Percentiles rank a stretch among this genome's conserved stretches.
These are phyloP conservation scores for Moringa oleifera DNA, from an alignment of 345 rosid genomes.

Conservation along the genomic window DNA sequence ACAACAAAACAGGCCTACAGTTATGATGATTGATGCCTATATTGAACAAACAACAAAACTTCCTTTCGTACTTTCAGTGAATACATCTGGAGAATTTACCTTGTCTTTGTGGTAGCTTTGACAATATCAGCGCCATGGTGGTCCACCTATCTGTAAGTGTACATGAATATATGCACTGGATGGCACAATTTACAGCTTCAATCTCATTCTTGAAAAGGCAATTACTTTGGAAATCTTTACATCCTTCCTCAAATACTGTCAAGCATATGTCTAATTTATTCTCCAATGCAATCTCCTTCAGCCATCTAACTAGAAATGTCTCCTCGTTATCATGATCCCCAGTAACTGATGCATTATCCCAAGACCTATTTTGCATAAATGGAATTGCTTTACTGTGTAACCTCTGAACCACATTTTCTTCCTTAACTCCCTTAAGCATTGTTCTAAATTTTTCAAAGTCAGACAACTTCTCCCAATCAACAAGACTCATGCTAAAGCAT, in stretches of 20 bases:
- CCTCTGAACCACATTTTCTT: slow-evolving; percentile 53
- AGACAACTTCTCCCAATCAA: slow-evolving; percentile 71
- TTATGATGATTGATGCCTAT: too few species aligned
- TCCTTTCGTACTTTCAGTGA: neutral
- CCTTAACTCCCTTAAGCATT: slow-evolving; percentile 67
- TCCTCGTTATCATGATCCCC: slow-evolving; percentile 34
- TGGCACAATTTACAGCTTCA: slow-evolving; percentile 75
- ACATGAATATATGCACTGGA: slow-evolving; percentile 77
- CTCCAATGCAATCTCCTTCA: slow-evolving; percentile 70
- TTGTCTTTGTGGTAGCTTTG: slow-evolving; percentile 72
- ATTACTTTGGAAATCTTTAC: slow-evolving; percentile 43
- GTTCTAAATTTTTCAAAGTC: slow-evolving; percentile 78
- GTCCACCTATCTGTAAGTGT: slow-evolving; percentile 76
- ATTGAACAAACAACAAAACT: neutral
- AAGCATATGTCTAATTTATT: slow-evolving; percentile 70
- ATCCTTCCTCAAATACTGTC: slow-evolving; percentile 82
- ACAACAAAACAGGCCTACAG: neutral
- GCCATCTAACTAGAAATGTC: slow-evolving; percentile 85
- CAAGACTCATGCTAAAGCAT: slow-evolving; percentile 55
- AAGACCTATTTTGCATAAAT: slow-evolving; percentile 54
- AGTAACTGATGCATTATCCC: slow-evolving; percentile 16
- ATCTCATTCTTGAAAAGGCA: slow-evolving; percentile 62
- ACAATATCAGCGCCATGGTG: slow-evolving; percentile 71
- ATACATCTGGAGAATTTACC: slow-evolving; percentile 34
- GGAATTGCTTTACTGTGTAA: slow-evolving; percentile 69